Conservation (phyloP, 805 yeast species). For the Vanderwaltozyma verrucispora region DNA sequence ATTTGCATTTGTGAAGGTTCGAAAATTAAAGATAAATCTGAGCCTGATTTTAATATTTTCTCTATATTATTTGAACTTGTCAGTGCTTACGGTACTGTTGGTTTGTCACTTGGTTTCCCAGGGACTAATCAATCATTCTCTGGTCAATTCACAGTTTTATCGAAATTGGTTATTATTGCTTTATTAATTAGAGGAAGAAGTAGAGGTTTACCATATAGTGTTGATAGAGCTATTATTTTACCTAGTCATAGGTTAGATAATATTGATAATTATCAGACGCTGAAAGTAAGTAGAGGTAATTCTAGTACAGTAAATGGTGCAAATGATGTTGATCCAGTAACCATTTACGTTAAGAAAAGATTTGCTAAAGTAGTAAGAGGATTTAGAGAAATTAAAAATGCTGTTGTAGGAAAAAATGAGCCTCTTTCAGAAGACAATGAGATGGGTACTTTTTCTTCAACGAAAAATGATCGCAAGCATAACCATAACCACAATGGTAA, state of each 20-base stretch:
- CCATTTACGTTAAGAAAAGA: slow-evolving; percentile 15
- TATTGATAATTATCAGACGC: slow-evolving; percentile 49
- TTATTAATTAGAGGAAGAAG: slow-evolving; percentile 93
- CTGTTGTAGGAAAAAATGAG: background rate
- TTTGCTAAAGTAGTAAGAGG: background rate
- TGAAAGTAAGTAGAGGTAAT: slow-evolving; percentile 3
- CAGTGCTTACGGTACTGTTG: slow-evolving; percentile 96
- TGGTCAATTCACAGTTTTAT: slow-evolving; percentile 57
- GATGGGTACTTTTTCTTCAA: background rate
- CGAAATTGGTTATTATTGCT: slow-evolving; percentile 77
- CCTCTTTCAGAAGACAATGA: background rate
- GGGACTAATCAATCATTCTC: slow-evolving; percentile 56
- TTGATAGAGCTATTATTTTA: slow-evolving; percentile 88
- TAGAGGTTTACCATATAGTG: slow-evolving; percentile 87
- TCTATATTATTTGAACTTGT: slow-evolving; percentile 75
- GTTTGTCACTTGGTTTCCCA: slow-evolving; percentile 80
- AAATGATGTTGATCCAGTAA: slow-evolving; percentile 9
- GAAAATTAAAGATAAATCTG: slow-evolving; percentile 37
- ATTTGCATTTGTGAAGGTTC: slow-evolving; percentile 79
- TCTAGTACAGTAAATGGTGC: background rate
- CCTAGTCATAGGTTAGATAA: slow-evolving; percentile 57
- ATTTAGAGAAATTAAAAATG: background rate
- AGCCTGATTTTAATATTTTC: slow-evolving; percentile 54
- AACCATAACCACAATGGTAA: background rate
- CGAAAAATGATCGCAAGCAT: background rate